These are phyloP conservation scores for Metschnikowia sp. DNA, from an alignment of 805 yeast species.

Conservation along the genomic window DNA sequence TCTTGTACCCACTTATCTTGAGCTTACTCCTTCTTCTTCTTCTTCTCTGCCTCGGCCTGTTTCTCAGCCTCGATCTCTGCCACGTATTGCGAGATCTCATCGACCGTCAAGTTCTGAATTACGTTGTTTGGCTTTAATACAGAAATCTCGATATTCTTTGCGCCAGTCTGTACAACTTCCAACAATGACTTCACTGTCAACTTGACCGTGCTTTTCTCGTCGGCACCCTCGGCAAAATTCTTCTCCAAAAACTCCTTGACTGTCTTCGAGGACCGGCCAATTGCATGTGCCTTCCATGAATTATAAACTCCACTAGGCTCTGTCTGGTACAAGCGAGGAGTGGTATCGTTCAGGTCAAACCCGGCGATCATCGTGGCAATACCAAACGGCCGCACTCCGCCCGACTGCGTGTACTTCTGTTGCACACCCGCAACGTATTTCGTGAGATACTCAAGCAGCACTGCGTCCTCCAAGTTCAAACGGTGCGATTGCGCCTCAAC, in stretches of 20 bases:
- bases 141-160: conserved; percentile 91
- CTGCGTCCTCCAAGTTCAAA: conserved; percentile 92
- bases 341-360: conserved; percentile 78
- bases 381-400: conserved; percentile 98
- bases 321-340: conserved; percentile 85
- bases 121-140: conserved; percentile 70
- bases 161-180: conserved; percentile 98
- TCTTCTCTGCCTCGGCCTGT: conserved; percentile 76
- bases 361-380: conserved; percentile 94
- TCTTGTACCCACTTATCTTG: neutral
- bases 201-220: conserved; percentile 68
- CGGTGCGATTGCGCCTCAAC: conserved; percentile 95
- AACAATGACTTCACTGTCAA: conserved; percentile 82
- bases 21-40: conserved; percentile 36
- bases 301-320: conserved; percentile 97
- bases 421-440: conserved; percentile 97
- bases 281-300: conserved; percentile 97
- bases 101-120: conserved; percentile 59
- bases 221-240: conserved; percentile 63
- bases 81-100: conserved; percentile 71
- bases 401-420: conserved; percentile 94
- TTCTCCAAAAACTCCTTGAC: conserved; percentile 94
- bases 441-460: conserved; percentile 85
- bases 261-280: conserved; percentile 92
- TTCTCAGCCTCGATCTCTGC: conserved; percentile 85